phyloP scores from a whole-genome alignment of 805 yeast genomes.

The Ogataea parapolymorpha region DNA sequence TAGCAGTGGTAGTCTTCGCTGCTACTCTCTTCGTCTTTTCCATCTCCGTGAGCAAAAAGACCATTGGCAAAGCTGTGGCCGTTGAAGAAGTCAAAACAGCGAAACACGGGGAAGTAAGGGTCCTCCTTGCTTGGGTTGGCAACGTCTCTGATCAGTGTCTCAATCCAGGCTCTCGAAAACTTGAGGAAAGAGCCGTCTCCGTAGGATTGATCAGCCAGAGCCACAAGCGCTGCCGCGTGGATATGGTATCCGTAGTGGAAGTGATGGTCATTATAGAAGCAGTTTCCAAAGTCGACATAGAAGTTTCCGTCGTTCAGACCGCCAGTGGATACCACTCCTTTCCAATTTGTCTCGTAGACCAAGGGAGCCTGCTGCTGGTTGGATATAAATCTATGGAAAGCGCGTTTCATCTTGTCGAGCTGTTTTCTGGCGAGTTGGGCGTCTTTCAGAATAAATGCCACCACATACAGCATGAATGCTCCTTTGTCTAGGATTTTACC shows the following conservation, averaged over 20 bases:
- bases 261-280: conserved; percentile 82
- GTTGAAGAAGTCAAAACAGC: conserved; percentile 66
- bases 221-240: conserved; percentile 79
- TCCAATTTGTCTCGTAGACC: conserved; percentile 75
- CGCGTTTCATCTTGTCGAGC: conserved; percentile 58
- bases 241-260: conserved; percentile 84
- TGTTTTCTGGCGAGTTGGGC: conserved; percentile 45
- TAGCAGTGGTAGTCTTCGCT: conserved; percentile 71
- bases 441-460: conserved; percentile 63
- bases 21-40: conserved; percentile 68
- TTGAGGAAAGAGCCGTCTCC: conserved; percentile 52
- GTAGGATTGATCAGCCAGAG: conserved; percentile 51
- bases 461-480: conserved; percentile 78
- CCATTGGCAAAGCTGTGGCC: conserved; percentile 82
- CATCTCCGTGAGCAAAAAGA: conserved; percentile 57
- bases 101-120: conserved; percentile 56
- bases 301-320: conserved; percentile 37
- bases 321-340: conserved; percentile 72
- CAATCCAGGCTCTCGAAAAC: conserved; percentile 53
- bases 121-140: conserved; percentile 58
- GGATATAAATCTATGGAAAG: conserved; percentile 62
- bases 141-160: conserved; percentile 60
- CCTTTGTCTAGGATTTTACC: conserved; percentile 89
- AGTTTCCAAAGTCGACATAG: conserved; percentile 59
- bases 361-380: conserved; percentile 74